phyloP scores from a whole-genome alignment of 139 green algal genomes.

The Tetradesmus obliquus region DNA sequence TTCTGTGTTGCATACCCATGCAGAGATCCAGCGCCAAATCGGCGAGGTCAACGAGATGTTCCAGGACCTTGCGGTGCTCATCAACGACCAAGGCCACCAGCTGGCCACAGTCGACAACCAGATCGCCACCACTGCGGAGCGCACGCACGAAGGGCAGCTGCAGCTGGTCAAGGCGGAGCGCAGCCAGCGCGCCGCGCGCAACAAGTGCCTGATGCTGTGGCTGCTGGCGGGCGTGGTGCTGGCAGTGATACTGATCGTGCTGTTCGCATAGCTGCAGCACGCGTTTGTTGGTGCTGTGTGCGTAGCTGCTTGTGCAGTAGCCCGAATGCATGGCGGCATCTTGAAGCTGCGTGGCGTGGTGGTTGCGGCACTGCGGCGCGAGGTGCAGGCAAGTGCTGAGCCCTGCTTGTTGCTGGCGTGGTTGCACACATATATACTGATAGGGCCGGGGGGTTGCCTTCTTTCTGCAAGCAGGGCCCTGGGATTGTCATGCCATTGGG shows the following conservation, averaged over 20 bases:
- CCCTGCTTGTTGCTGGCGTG: too few relatives aligned
- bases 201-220: conserved; percentile 69
- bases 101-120: conserved; percentile 66
- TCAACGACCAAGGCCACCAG: conserved; percentile 87
- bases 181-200: conserved; percentile 50
- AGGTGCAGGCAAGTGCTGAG: too few relatives aligned
- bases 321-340: neutral
- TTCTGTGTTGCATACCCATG: neutral
- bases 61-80: conserved; percentile 89
- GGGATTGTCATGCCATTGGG: too few relatives aligned
- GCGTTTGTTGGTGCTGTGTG: conserved; percentile 50
- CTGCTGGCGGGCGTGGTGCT: conserved; percentile 58
- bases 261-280: conserved; percentile 52
- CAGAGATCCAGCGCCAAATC: conserved; percentile 52
- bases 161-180: conserved; percentile 62
- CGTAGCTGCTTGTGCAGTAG: neutral
- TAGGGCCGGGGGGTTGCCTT: too few relatives aligned
- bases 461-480: too few relatives aligned
- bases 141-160: conserved; percentile 53
- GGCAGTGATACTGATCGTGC: conserved; percentile 61
- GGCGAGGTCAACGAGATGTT: conserved; percentile 81
- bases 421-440: too few relatives aligned
- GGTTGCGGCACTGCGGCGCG: too few relatives aligned
- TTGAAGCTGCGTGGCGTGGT: too few relatives aligned
- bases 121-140: conserved; percentile 63